phyloP scores from a whole-genome alignment of 768 basidiomycete species.

The Solioccasus polychromus region DNA sequence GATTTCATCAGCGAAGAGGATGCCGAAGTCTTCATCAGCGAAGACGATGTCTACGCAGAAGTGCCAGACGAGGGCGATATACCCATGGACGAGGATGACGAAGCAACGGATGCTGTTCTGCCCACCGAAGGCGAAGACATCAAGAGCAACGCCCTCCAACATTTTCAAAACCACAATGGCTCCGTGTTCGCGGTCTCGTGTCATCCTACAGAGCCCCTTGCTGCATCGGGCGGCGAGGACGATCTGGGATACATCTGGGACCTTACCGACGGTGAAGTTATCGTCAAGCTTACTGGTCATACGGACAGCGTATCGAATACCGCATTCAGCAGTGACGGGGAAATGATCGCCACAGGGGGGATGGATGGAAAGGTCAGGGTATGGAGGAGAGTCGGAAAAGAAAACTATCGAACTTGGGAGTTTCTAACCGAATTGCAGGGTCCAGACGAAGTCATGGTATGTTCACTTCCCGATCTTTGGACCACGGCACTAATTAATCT shows the following conservation, averaged over 20 bases:
- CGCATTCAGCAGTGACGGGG: conserved; percentile 84
- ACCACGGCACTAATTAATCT: conserved; percentile 3
- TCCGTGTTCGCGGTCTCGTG: conserved; percentile 85
- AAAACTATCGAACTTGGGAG: conserved; percentile 82
- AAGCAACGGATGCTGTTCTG: conserved; percentile 49
- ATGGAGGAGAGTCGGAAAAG: conserved; percentile 82
- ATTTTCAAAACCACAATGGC: conserved; percentile 61
- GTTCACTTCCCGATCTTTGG: conserved; percentile 25
- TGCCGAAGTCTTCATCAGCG: conserved; percentile 59
- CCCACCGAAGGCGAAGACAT: conserved; percentile 38
- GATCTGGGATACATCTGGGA: conserved; percentile 95
- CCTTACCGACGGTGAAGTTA: conserved; percentile 72
- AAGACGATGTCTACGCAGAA: conserved; percentile 65
- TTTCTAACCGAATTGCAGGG: conserved; percentile 92
- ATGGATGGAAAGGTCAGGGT: conserved; percentile 96
- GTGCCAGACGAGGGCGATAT: conserved; percentile 62
- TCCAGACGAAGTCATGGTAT: conserved; percentile 92
- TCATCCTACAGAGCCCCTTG: conserved; percentile 80
- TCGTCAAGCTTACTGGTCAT: conserved; percentile 88
- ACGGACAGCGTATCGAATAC: conserved; percentile 82
- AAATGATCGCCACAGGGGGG: conserved; percentile 92
- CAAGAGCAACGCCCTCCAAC: conserved; percentile 65
- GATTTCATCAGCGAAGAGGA: conserved; percentile 40
- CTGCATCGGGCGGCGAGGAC: conserved; percentile 92
- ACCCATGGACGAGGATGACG: conserved; percentile 72